These are phyloP conservation scores for Gymnopilus dilepis DNA, from an alignment of 768 basidiomycete genomes.

Conservation along the genomic window DNA sequence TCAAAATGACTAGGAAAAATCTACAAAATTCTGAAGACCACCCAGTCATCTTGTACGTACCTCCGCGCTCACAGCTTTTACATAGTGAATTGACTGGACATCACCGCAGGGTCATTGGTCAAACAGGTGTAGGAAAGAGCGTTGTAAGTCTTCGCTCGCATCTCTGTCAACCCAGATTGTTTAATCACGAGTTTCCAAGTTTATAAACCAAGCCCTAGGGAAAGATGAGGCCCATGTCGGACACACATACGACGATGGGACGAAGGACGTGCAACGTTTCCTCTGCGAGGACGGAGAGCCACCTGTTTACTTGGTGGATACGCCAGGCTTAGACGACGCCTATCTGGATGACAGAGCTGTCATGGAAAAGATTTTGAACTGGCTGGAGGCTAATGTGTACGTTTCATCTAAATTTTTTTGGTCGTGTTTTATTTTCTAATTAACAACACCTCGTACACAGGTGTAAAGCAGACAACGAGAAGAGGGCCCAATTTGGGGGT, in stretches of 20 bases:
- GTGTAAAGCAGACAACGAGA: neutral
- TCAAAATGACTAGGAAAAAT: neutral
- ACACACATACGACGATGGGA: neutral
- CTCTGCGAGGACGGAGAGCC: neutral
- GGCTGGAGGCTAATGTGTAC: neutral
- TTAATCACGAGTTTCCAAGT: neutral
- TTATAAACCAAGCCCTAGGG: neutral
- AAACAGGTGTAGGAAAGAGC: neutral
- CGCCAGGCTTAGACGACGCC: neutral
- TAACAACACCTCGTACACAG: neutral
- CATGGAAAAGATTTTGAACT: neutral
- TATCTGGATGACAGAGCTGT: neutral
- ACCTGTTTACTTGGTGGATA: neutral
- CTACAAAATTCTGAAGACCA: neutral
- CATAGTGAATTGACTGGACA: neutral
- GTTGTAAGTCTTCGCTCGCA: too few relatives aligned
- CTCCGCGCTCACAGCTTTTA: neutral
- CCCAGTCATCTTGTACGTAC: neutral
- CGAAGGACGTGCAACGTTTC: neutral
- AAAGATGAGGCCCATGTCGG: neutral
- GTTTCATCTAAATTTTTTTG: neutral
- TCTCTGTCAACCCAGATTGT: too few relatives aligned
- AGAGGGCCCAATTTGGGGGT: neutral
- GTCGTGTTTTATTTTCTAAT: neutral
- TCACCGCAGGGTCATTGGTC: neutral